These are phyloP conservation scores for Pelomyxa schiedti DNA, from an alignment of 78 protist species.

Conservation along the genomic window DNA sequence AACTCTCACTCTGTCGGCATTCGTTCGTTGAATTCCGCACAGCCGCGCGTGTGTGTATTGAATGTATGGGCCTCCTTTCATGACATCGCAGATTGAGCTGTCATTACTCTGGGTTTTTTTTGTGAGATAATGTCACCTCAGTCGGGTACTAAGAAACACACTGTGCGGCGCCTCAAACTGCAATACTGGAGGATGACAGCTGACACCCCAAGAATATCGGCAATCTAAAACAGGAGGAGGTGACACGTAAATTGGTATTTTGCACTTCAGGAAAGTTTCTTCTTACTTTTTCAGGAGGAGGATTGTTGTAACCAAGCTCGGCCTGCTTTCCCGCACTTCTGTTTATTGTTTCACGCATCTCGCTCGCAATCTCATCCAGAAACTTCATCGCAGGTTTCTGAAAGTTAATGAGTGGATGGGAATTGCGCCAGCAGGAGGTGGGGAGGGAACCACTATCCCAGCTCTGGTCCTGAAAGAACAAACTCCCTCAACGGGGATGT, in stretches of 20 bases:
- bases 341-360: slow-evolving; percentile 31
- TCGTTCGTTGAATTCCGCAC: slow-evolving; percentile 24
- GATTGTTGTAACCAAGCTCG: slow-evolving; percentile 33
- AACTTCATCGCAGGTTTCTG: slow-evolving; percentile 8
- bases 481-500: slow-evolving; percentile 46
- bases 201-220: slow-evolving; percentile 41
- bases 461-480: slow-evolving; percentile 59
- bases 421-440: too few relatives aligned
- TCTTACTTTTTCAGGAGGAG: too few relatives aligned
- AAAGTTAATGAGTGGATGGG: background rate
- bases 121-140: too few relatives aligned
- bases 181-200: slow-evolving; percentile 58
- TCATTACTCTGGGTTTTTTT: slow-evolving; percentile 32
- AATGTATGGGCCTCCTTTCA: slow-evolving; percentile 57
- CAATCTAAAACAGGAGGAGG: too few relatives aligned
- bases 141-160: too few relatives aligned
- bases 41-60: slow-evolving; percentile 68
- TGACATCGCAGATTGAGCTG: slow-evolving; percentile 32
- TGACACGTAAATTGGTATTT: too few relatives aligned
- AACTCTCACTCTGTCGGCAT: slow-evolving; percentile 6
- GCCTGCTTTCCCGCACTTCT: slow-evolving; percentile 18
- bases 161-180: slow-evolving; percentile 23
- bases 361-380: slow-evolving; percentile 22
- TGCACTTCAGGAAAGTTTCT: too few relatives aligned
- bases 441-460: slow-evolving; percentile 31